phyloP scores from a whole-genome alignment of 441 rosid species.

The Populus hybrid region DNA sequence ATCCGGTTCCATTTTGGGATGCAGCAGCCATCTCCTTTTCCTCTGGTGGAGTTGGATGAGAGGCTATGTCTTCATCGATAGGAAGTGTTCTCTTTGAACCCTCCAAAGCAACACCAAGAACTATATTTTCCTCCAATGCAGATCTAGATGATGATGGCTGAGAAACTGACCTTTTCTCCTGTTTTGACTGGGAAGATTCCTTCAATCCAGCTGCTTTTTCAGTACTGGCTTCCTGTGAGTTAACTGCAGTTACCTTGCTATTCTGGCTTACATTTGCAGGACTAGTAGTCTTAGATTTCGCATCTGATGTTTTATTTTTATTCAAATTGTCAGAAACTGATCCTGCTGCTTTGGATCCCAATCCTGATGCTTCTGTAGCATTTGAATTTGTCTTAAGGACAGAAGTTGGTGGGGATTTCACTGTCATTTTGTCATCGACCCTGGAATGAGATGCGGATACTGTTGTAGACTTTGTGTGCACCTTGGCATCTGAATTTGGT shows the following conservation, averaged over 20 bases:
- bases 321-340: conserved; percentile 22
- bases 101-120: conserved; percentile 81
- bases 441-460: conserved; percentile 33
- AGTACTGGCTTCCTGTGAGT: conserved; percentile 27
- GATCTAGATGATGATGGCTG: conserved; percentile 40
- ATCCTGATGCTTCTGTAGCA: conserved; percentile 24
- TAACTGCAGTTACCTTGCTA: conserved; percentile 22
- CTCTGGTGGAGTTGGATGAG: conserved; percentile 36
- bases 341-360: conserved; percentile 25
- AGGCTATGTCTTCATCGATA: conserved; percentile 55
- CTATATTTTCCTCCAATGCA: conserved; percentile 67
- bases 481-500: conserved; percentile 38
- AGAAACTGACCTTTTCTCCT: conserved; percentile 30
- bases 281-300: conserved; percentile 20
- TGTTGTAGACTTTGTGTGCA: conserved; percentile 28
- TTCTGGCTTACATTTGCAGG: conserved; percentile 23
- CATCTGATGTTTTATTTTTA: conserved; percentile 25
- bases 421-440: conserved; percentile 31
- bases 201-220: conserved; percentile 31
- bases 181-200: conserved; percentile 29
- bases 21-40: conserved; percentile 52
- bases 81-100: conserved; percentile 90
- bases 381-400: conserved; percentile 26
- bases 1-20: conserved; percentile 40
- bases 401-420: conserved; percentile 39